These are phyloP conservation scores for Zymoseptoria tritici DNA, from an alignment of 2,329 filamentous ascomycete genomes.

Conservation along the genomic window DNA sequence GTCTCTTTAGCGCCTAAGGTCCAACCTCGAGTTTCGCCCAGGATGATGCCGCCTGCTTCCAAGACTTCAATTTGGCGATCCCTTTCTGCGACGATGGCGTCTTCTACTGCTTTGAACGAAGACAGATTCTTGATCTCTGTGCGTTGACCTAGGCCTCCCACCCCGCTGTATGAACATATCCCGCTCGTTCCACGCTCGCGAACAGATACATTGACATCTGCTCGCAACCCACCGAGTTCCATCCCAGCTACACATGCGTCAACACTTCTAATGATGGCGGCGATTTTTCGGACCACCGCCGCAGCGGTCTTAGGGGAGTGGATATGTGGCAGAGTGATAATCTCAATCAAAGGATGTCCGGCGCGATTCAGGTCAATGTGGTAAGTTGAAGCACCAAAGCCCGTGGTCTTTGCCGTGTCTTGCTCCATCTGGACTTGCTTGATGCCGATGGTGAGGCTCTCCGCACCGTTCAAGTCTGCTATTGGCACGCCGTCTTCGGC, in stretches of 20 bases:
- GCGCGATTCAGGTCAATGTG: constrained; percentile 92
- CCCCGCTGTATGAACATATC: constrained; percentile 46
- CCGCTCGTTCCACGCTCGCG: constrained; percentile 43
- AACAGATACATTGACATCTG: constrained; percentile 93
- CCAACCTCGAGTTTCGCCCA: constrained; percentile 90
- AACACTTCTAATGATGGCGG: constrained; percentile 68
- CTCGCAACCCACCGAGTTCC: constrained; percentile 83
- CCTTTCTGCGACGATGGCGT: constrained; percentile 85
- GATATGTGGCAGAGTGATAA: constrained; percentile 85
- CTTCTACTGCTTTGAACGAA: constrained; percentile 90
- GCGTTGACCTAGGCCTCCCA: constrained; percentile 65
- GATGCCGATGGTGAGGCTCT: constrained; percentile 67
- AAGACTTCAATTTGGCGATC: constrained; percentile 79
- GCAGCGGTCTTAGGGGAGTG: constrained; percentile 82
- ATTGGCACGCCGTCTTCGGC: constrained; percentile 71
- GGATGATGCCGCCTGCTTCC: constrained; percentile 64
- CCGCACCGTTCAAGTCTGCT: constrained; percentile 59
- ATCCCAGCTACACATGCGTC: constrained; percentile 86
- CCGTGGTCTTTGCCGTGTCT: constrained; percentile 89
- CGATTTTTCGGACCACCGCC: constrained; percentile 81
- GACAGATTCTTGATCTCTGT: constrained; percentile 98
- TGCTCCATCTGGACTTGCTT: constrained; percentile 96
- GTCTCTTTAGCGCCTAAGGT: constrained; percentile 78
- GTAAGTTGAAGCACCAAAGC: constrained; percentile 63
- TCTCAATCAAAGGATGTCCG: constrained; percentile 84